A percentile compares a stretch with the other conserved stretches of the same genome.
Conservation (phyloP, 139 green algal genomes). For the Zygnema cylindricum region DNA sequence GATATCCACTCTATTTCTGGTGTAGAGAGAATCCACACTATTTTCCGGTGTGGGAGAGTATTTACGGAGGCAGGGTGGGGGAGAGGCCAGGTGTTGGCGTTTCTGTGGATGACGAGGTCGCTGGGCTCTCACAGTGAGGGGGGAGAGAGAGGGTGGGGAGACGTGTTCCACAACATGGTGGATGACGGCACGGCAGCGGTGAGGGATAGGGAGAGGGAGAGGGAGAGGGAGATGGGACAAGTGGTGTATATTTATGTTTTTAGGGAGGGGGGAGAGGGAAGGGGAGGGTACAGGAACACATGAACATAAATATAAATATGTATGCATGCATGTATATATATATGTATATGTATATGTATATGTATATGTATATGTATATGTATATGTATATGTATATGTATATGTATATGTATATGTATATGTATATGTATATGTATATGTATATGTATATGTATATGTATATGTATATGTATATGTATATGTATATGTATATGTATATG, state of each 20-base stretch:
- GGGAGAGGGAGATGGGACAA: no score
- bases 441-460: no score
- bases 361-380: conserved; percentile 13
- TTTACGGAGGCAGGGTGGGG: no score
- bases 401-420: no score
- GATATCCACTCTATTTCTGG: no score
- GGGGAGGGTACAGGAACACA: background rate
- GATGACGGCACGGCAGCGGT: conserved; percentile 27
- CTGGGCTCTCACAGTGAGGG: background rate
- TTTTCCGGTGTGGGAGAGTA: no score
- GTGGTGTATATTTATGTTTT: background rate
- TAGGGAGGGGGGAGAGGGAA: background rate
- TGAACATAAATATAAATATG: conserved; percentile 20
- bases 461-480: no score
- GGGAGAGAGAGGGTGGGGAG: conserved; percentile 5
- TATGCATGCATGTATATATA: conserved; percentile 16
- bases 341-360: conserved; percentile 26
- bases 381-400: conserved; percentile 21
- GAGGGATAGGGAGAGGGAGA: no score
- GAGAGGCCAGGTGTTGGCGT: conserved; percentile 2
- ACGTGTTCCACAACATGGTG: conserved; percentile 11
- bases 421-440: no score
- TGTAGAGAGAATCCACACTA: no score
- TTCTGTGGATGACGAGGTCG: conserved; percentile 21
- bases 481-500: no score